Evolutionary conservation across 2,329 filamentous ascomycete genomes (phyloP).

Genomic region (Nothophoma quercina): DNA sequence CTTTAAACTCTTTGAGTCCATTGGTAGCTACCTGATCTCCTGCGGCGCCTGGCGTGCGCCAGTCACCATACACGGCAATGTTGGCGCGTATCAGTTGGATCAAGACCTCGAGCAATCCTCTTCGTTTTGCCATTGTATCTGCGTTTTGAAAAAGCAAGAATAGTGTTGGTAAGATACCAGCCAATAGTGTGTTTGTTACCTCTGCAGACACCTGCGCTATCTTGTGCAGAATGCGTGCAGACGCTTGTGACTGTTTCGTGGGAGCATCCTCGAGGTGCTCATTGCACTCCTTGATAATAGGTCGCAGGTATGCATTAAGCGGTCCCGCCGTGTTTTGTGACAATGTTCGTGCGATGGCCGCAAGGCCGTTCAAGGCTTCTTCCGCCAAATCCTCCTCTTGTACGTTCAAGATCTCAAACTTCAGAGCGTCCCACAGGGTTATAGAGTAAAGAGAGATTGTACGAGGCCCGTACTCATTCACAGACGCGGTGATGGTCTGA

Average conservation of each 20-base stretch:
- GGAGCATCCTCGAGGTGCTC: constrained; percentile 73
- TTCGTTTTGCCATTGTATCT: constrained; percentile 67
- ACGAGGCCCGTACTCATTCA: constrained; percentile 64
- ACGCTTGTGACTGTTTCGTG: constrained; percentile 71
- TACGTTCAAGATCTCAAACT: constrained; percentile 72
- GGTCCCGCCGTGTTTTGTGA: constrained; percentile 58
- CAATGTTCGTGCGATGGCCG: constrained; percentile 63
- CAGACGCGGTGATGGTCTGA: constrained; percentile 67
- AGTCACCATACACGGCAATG: constrained; percentile 63
- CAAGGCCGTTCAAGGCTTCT: constrained; percentile 64
- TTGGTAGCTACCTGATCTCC: constrained; percentile 43
- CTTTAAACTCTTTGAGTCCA: constrained; percentile 50
- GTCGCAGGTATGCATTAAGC: constrained; percentile 63
- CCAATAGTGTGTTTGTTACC: constrained; percentile 63
- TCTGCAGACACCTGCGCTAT: constrained; percentile 63
- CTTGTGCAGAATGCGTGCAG: constrained; percentile 66
- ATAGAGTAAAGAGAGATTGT: constrained; percentile 69
- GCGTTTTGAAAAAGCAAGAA: constrained; percentile 68
- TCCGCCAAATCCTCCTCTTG: constrained; percentile 71
- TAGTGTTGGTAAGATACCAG: constrained; percentile 64
- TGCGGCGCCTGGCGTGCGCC: constrained; percentile 55
- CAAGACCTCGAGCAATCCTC: constrained; percentile 68
- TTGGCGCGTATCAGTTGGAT: constrained; percentile 66
- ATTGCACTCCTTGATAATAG: constrained; percentile 71
- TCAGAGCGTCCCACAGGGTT: constrained; percentile 72